Percentiles rank a stretch among this genome's conserved stretches.
Conservation (phyloP, 2,329 filamentous ascomycete genomes). For the Paecilomyces formosus region DNA sequence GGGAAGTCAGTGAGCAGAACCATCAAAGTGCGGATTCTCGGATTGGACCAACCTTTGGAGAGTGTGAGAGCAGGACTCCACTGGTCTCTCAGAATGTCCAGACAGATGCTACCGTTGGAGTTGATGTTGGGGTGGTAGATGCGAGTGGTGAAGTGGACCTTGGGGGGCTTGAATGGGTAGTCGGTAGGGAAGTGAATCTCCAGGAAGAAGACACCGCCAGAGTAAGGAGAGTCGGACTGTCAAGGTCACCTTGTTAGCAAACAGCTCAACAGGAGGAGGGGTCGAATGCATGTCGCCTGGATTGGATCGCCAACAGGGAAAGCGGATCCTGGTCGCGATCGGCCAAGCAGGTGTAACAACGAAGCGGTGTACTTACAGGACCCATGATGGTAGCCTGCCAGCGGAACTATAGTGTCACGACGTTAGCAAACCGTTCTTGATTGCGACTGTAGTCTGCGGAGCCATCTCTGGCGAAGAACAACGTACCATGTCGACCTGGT, state of each 20-base stretch:
- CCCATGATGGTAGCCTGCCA: conserved; percentile 99
- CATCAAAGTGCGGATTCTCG: background rate
- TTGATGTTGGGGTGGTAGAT: conserved; percentile 99
- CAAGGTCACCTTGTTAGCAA: conserved; percentile 20
- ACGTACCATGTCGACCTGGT: conserved; percentile 75
- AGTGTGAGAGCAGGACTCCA: conserved; percentile 98
- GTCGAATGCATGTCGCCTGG: conserved; percentile 5
- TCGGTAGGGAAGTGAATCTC: conserved; percentile 99
- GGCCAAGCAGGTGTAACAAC: background rate
- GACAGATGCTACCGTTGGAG: conserved; percentile 97
- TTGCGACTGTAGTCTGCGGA: conserved; percentile 1
- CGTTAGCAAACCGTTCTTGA: conserved; percentile 1
- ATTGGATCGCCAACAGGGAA: conserved; percentile 2
- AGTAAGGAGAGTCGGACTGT: conserved; percentile 92
- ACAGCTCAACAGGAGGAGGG: background rate
- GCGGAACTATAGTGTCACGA: conserved; percentile 65
- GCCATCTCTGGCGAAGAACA: conserved; percentile 46
- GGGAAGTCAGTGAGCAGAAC: conserved; percentile 6
- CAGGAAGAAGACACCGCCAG: conserved; percentile 97
- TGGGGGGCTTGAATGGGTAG: conserved; percentile 99
- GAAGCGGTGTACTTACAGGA: conserved; percentile 62
- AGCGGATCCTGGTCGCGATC: background rate
- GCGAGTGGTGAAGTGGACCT: conserved; percentile 99
- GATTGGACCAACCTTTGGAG: conserved; percentile 70
- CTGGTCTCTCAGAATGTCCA: conserved; percentile 97